Evolutionary conservation across 257 asterid species (phyloP).

Genomic region (Scutellaria minor): DNA sequence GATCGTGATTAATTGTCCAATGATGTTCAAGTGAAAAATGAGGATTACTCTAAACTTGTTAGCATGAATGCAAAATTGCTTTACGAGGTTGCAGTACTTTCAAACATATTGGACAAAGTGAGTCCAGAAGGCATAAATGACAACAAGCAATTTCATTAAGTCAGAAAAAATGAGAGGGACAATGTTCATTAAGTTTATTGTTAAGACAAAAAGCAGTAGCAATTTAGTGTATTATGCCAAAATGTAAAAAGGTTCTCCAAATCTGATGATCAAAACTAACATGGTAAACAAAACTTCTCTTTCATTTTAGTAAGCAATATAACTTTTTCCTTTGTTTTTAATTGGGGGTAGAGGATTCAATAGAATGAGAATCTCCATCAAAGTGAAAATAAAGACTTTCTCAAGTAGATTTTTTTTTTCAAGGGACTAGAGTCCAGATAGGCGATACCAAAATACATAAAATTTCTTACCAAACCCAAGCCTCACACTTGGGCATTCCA

Average conservation of each 20-base stretch:
- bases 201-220: background rate
- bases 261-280: background rate
- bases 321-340: background rate
- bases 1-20: slow-evolving; percentile 42
- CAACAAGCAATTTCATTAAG: slow-evolving; percentile 16
- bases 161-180: slow-evolving; percentile 17
- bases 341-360: background rate
- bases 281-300: background rate
- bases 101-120: slow-evolving; percentile 12
- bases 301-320: background rate
- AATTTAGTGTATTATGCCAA: background rate
- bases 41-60: slow-evolving; percentile 30
- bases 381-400: slow-evolving; percentile 2
- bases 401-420: slow-evolving; percentile 6
- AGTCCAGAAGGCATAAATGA: slow-evolving; percentile 25
- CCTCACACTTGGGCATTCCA: slow-evolving; percentile 57
- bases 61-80: slow-evolving; percentile 27
- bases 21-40: slow-evolving; percentile 31
- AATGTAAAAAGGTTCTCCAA: background rate
- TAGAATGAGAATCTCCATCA: slow-evolving; percentile 4
- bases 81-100: slow-evolving; percentile 9
- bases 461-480: slow-evolving; percentile 85
- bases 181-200: background rate
- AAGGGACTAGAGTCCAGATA: slow-evolving; percentile 11
- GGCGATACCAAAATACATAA: slow-evolving; percentile 39